Evolutionary conservation across 1,284 basidiomycete species (phyloP).

Genomic region (Cryptococcus sp.): DNA sequence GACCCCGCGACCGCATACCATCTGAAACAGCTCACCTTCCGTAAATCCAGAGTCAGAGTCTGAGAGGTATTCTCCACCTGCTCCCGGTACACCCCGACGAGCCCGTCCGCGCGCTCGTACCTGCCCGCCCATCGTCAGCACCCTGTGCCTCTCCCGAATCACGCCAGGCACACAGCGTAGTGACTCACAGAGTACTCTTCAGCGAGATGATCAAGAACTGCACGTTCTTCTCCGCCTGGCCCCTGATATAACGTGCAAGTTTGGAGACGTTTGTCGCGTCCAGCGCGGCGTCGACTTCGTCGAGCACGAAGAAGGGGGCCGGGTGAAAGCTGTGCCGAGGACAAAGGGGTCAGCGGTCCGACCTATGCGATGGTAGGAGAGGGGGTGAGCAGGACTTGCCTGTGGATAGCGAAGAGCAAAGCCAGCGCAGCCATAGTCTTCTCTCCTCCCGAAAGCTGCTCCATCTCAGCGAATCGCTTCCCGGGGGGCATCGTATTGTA

Average conservation of each 20-base stretch:
- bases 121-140: slow-evolving; percentile 37
- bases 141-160: background rate
- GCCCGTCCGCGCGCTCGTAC: slow-evolving; percentile 84
- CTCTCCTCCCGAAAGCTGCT: slow-evolving; percentile 95
- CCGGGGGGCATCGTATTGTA: slow-evolving; percentile 99
- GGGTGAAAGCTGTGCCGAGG: slow-evolving; percentile 73
- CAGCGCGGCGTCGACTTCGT: slow-evolving; percentile 79
- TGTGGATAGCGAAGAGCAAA: slow-evolving; percentile 93
- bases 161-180: too few relatives aligned
- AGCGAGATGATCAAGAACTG: slow-evolving; percentile 98
- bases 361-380: background rate
- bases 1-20: too few relatives aligned
- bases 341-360: slow-evolving; percentile 13
- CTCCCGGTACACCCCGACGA: slow-evolving; percentile 92
- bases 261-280: slow-evolving; percentile 95
- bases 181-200: slow-evolving; percentile 53
- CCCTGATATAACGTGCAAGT: slow-evolving; percentile 82
- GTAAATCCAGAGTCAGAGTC: slow-evolving; percentile 74
- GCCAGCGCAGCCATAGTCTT: slow-evolving; percentile 97
- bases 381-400: slow-evolving; percentile 52
- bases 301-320: slow-evolving; percentile 96
- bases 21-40: slow-evolving; percentile 56
- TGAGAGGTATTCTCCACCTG: slow-evolving; percentile 88
- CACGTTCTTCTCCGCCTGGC: slow-evolving; percentile 64
- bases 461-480: slow-evolving; percentile 99